Evolutionary conservation across 768 basidiomycete genomes (phyloP).

Genomic region (Daedalea quercina): DNA sequence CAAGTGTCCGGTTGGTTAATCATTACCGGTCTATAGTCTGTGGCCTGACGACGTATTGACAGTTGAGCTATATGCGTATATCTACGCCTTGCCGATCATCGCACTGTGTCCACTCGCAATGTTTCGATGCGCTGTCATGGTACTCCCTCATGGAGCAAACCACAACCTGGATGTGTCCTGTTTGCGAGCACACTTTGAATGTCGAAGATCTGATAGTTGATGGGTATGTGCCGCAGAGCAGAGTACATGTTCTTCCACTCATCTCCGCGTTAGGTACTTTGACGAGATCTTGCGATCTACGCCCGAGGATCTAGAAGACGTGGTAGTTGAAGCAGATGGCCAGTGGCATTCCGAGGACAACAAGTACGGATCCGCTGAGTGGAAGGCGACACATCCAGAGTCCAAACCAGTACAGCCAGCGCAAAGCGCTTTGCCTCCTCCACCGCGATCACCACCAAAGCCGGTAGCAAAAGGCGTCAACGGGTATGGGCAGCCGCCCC

Average conservation of each 20-base stretch:
- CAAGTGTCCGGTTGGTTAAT: constrained; percentile 72
- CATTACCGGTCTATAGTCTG: too few relatives aligned
- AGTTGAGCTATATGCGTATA: constrained; percentile 87
- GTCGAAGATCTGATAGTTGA: constrained; percentile 85
- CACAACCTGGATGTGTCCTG: constrained; percentile 92
- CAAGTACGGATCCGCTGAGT: constrained; percentile 69
- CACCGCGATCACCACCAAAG: constrained; percentile 17
- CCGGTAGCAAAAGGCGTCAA: constrained; percentile 18
- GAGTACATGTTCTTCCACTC: neutral
- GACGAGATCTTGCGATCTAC: constrained; percentile 75
- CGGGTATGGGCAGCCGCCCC: constrained; percentile 38
- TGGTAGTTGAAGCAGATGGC: constrained; percentile 89
- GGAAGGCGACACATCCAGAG: constrained; percentile 51
- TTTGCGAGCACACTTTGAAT: constrained; percentile 77
- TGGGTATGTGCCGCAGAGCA: constrained; percentile 49
- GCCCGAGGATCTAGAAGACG: constrained; percentile 80
- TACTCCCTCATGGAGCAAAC: constrained; percentile 94
- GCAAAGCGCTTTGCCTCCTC: constrained; percentile 8
- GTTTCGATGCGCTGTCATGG: constrained; percentile 95
- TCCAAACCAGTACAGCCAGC: constrained; percentile 21
- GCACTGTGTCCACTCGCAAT: constrained; percentile 86
- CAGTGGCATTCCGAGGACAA: constrained; percentile 94
- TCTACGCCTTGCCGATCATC: constrained; percentile 78
- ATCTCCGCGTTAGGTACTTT: constrained; percentile 58
- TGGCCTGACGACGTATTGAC: neutral